Base-by-base conservation (phyloP, 768 basidiomycete genomes). In the Bullera alba region DNA sequence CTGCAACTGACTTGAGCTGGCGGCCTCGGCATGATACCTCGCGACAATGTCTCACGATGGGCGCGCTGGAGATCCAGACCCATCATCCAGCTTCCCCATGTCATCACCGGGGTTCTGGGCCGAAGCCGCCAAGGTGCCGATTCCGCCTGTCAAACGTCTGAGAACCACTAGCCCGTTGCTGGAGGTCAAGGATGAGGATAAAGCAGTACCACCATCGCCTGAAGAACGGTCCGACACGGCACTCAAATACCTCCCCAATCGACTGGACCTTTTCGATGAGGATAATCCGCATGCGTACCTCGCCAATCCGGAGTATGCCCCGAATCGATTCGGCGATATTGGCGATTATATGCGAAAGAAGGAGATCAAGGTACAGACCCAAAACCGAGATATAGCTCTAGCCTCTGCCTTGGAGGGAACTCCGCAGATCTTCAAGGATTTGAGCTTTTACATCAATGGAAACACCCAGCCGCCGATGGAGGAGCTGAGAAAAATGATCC, bases 261-360 rank as follows among this genome's bases (percentile, higher is more conserved):
- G 63, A 15, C 23, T 41, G 8, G 66, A 51, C 38, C 27, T 54
- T 14, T 42, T 43, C n/a, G 51, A 53, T n/a, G 53, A 50, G 26
- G 36, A 53, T 34, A 28, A 58, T 21, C 50, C 57, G 2, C 65
- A 67, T 48, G 34, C 51, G 1, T 71, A 71, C 46, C 60, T 69
- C 30, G 57, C 59, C 30, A 56, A 60, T 22, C 46, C 62, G 2
- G 70, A 72, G 19, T 95, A 92, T 66, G 87, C 84, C 0, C 80
- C 85, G 2, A 80, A 84, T 26, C 79, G 76, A 29, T 96, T 92
- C 68, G 90, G 87, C 14, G 81, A 80, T 1, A 87, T 82, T 55
- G 86, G 85, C 0, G 83, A 91, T 64, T 96, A 95, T 65, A 89
- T 95, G 87, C 73, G 77, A 2, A 78, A 90, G 53, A 96, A 96